Conservation (phyloP, 2,329 filamentous ascomycete species). For the Pyrenochaeta sp. region DNA sequence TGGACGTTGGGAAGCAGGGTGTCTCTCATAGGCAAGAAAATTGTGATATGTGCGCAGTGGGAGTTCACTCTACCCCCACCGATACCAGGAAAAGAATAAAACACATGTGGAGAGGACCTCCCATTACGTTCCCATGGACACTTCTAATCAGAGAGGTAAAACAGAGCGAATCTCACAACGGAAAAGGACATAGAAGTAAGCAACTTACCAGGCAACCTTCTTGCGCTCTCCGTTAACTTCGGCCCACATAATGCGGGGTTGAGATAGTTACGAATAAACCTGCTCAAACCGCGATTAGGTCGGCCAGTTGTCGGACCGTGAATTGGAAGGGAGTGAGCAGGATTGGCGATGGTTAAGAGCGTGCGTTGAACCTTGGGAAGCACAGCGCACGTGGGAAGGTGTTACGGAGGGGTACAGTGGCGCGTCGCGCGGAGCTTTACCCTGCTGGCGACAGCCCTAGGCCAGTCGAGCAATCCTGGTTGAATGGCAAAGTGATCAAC, state of each 20-base stretch:
- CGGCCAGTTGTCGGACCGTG: constrained; percentile 24
- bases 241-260: constrained; percentile 61
- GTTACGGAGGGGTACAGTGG: constrained; percentile 35
- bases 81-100: too few relatives aligned
- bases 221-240: constrained; percentile 72
- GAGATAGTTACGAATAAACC: constrained; percentile 29
- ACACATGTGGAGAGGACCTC: too few relatives aligned
- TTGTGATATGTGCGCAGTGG: too few relatives aligned
- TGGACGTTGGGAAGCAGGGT: too few relatives aligned
- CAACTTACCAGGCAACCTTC: constrained; percentile 76
- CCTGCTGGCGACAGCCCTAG: constrained; percentile 18
- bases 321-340: constrained; percentile 24
- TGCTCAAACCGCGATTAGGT: constrained; percentile 37
- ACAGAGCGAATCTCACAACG: neutral
- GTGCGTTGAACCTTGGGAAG: constrained; percentile 22
- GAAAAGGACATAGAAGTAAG: neutral
- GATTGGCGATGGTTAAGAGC: constrained; percentile 22
- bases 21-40: too few relatives aligned
- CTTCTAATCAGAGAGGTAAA: neutral
- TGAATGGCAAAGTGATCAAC: constrained; percentile 29
- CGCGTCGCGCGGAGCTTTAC: constrained; percentile 23
- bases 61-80: too few relatives aligned
- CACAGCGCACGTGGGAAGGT: constrained; percentile 36
- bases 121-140: too few relatives aligned
- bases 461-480: constrained; percentile 24